phyloP scores from a whole-genome alignment of 2,329 filamentous ascomycete species.

The Akanthomyces uredinophilus region DNA sequence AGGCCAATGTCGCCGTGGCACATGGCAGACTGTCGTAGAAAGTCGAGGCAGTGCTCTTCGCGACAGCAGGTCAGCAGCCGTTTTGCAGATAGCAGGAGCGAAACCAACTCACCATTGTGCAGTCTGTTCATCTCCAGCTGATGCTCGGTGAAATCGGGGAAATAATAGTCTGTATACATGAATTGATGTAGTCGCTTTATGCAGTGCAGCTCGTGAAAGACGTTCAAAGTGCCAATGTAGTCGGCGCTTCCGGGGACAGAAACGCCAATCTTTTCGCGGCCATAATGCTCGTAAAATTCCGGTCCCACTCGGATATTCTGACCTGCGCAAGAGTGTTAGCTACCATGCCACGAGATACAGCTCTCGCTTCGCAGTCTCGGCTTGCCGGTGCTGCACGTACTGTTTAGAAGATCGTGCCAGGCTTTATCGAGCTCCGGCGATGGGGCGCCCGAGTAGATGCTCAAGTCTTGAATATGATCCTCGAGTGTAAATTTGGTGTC shows the following conservation, averaged over 20 bases:
- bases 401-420: constrained; percentile 11
- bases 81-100: neutral
- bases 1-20: constrained; percentile 11
- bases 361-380: too few relatives aligned
- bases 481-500: constrained; percentile 11
- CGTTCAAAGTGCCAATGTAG: constrained; percentile 11
- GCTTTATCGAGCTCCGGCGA: constrained; percentile 7
- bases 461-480: constrained; percentile 8
- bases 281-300: constrained; percentile 11
- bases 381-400: neutral
- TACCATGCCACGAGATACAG: too few relatives aligned
- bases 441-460: constrained; percentile 8
- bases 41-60: constrained; percentile 10
- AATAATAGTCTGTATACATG: constrained; percentile 12
- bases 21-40: constrained; percentile 12
- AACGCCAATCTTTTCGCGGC: constrained; percentile 9
- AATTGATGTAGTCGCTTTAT: constrained; percentile 13
- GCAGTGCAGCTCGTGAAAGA: constrained; percentile 13
- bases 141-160: constrained; percentile 2
- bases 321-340: too few relatives aligned
- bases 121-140: constrained; percentile 10
- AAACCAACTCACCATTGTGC: neutral
- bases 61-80: neutral
- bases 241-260: neutral
- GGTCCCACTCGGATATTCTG: constrained; percentile 5